phyloP scores from a whole-genome alignment of 2,329 filamentous ascomycete species.

The Cadophora luteo-olivacea region DNA sequence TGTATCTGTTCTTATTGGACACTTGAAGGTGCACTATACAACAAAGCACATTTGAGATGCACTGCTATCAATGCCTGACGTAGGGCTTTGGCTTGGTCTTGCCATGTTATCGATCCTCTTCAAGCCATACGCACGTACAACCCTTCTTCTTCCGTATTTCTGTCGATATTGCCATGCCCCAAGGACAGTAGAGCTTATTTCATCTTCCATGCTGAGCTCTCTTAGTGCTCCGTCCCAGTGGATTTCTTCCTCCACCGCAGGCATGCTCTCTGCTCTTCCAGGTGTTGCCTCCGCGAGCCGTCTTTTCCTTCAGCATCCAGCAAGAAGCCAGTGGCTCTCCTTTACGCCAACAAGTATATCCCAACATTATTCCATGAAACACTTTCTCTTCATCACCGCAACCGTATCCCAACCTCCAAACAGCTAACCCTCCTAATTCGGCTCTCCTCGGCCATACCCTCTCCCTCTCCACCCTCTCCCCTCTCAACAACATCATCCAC shows the following conservation, averaged over 20 bases:
- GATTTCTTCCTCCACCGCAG: not conserved
- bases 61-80: no score
- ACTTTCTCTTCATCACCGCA: slow-evolving; percentile 31
- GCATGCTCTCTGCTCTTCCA: not conserved
- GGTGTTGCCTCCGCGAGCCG: not conserved
- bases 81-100: no score
- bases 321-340: not conserved
- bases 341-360: not conserved
- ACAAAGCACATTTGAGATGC: no score
- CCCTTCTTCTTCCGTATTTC: no score
- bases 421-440: slow-evolving; percentile 41
- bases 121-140: no score
- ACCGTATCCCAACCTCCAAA: slow-evolving; percentile 41
- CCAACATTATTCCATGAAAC: not conserved
- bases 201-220: not conserved
- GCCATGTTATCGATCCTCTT: no score
- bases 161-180: no score
- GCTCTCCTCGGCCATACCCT: slow-evolving; percentile 32
- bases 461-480: slow-evolving; percentile 26
- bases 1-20: no score
- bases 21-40: no score
- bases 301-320: not conserved
- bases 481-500: slow-evolving; percentile 44
- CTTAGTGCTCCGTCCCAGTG: not conserved
- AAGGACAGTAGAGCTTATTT: no score